Base-by-base conservation (phyloP, 176 grass and related monocot genomes). In the Canna indica region DNA sequence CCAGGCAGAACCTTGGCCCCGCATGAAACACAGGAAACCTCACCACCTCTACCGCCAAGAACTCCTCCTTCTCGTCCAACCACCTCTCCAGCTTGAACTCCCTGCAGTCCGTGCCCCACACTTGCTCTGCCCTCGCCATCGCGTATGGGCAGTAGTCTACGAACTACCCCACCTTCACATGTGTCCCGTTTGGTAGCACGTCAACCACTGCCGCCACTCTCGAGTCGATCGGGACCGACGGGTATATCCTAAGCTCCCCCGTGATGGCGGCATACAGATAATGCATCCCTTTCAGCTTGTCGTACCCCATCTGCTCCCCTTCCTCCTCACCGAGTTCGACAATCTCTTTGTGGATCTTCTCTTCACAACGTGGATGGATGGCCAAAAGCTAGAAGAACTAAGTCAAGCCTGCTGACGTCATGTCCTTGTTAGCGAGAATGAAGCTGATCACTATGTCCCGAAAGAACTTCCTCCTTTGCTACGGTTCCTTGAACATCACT, bases 301-400 rank as follows among this genome's bases (percentile, higher is more conserved):
- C 74, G 0, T 75, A 45, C 33, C 64, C 67, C 69, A 25, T 25
- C 7, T 14, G 15, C 1, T 80, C 70, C 35, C 25, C 63, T 2
- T 33, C 41, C 28, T 47, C 47, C 1, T 76, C 57, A 4, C 1
- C 10, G 20, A 13, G 60, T 47, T 3, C 22, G 9, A 44, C 15
- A 4, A 45, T 36, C 39, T 59, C 46, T 80, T 76, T 25, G n/a
- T 47, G 22, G 30, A 22, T 7, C 59, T 73, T 52, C 76, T 65
- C 8, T 66, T 81, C 59, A 84, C 84, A 52, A 85, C 70, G 75
- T 66, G 66, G 85, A 72, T 64, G 54, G 84, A 50, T 68, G 68
- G 46, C 84, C 7, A 83, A 76, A 28, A 87, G 79, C 90, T 87
- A 95, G 84, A 95, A 90, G 73, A 95, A 80, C 86, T 87, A 90